A percentile compares a stretch with the other conserved stretches of the same genome.
Conservation (phyloP, 2,329 filamentous ascomycete genomes). For the Trichoderma pleuroti region DNA sequence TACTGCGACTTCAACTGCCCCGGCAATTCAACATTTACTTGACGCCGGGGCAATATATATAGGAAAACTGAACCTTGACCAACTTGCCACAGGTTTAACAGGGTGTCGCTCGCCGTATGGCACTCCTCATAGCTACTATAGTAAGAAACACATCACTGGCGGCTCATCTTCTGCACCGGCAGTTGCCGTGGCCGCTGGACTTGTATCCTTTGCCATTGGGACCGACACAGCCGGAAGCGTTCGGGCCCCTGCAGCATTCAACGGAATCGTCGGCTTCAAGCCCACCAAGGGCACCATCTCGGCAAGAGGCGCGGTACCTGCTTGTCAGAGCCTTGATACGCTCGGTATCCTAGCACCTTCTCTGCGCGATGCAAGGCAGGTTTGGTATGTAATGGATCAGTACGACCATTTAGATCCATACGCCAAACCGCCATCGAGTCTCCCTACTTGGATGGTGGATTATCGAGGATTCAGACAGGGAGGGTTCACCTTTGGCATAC, state of each 20-base stretch:
- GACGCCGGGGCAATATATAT: constrained; percentile 30
- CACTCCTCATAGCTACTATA: constrained; percentile 21
- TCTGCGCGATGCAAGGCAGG: neutral
- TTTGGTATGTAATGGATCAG: constrained; percentile 8
- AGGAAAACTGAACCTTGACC: constrained; percentile 54
- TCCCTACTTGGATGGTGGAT: constrained; percentile 1
- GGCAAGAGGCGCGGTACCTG: neutral
- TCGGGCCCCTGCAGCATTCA: constrained; percentile 23
- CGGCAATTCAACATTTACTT: constrained; percentile 22
- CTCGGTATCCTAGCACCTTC: neutral
- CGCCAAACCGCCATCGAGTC: neutral
- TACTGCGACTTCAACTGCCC: constrained; percentile 20
- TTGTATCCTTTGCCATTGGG: constrained; percentile 23
- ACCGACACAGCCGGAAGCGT: constrained; percentile 25
- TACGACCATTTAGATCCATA: neutral
- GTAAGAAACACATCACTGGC: constrained; percentile 21
- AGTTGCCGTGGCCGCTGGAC: constrained; percentile 22
- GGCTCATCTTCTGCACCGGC: constrained; percentile 25
- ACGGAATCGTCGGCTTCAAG: constrained; percentile 22
- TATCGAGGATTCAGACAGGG: neutral
- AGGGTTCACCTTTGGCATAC: neutral
- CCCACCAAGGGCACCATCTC: constrained; percentile 8
- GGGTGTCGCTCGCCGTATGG: constrained; percentile 23
- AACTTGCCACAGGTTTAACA: constrained; percentile 22
- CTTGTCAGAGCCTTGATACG: neutral